Evolutionary conservation across 805 yeast genomes (phyloP).

Genomic region (Lipomyces starkeyi): DNA sequence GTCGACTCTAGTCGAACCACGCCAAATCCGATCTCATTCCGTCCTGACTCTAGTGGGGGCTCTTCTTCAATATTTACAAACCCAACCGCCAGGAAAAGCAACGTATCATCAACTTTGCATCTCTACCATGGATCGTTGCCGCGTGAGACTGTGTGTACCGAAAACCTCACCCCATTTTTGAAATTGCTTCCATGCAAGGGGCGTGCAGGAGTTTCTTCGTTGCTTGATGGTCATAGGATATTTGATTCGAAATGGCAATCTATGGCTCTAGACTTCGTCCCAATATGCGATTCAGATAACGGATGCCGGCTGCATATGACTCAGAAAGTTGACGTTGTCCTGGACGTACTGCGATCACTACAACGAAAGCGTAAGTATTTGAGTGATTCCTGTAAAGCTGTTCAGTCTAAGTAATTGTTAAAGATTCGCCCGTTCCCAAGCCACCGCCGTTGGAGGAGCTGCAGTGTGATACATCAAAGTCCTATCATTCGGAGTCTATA

Average conservation of each 20-base stretch:
- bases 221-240: constrained; percentile 73
- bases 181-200: constrained; percentile 92
- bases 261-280: constrained; percentile 80
- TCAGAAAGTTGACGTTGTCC: constrained; percentile 72
- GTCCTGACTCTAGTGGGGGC: neutral
- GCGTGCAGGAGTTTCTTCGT: constrained; percentile 81
- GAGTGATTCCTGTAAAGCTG: neutral
- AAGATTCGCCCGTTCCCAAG: constrained; percentile 72
- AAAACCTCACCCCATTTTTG: constrained; percentile 90
- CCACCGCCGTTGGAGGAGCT: constrained; percentile 75
- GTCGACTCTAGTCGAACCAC: constrained; percentile 82
- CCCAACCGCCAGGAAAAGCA: constrained; percentile 12
- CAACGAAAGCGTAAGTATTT: constrained; percentile 50
- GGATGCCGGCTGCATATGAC: constrained; percentile 60
- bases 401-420: neutral
- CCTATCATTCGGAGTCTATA: constrained; percentile 59
- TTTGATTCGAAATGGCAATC: constrained; percentile 95
- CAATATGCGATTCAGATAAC: constrained; percentile 53
- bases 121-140: constrained; percentile 86
- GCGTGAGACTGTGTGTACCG: constrained; percentile 95
- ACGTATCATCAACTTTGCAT: constrained; percentile 18
- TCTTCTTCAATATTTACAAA: neutral
- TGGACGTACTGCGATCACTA: constrained; percentile 71
- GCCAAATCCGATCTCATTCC: constrained; percentile 52
- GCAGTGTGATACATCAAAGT: constrained; percentile 72